phyloP scores from a whole-genome alignment of 208 protist species.

The Trypanosoma congolense region DNA sequence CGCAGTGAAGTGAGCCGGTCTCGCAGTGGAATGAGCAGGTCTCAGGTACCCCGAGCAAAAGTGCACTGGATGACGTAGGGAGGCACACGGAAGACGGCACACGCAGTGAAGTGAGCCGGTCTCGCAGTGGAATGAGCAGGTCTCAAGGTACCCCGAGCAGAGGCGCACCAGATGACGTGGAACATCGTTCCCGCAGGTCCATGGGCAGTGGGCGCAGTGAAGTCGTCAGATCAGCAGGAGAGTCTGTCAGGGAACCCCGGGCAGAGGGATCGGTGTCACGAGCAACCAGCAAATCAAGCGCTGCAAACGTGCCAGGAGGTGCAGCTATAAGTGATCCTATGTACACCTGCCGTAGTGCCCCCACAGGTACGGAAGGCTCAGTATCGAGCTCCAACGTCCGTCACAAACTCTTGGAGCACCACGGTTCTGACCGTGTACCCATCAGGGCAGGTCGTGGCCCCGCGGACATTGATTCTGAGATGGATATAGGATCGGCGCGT shows the following conservation, averaged over 20 bases:
- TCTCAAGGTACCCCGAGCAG: neutral
- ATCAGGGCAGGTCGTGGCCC: neutral
- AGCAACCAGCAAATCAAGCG: neutral
- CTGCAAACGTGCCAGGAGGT: conserved; percentile 1
- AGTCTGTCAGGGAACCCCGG: neutral
- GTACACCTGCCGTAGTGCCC: conserved; percentile 11
- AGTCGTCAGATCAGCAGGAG: neutral
- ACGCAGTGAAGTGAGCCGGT: too few species aligned
- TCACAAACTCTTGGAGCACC: neutral
- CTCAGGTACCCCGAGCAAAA: neutral
- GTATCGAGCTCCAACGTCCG: neutral
- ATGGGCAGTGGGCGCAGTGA: neutral
- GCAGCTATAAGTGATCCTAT: conserved; percentile 8
- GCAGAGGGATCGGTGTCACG: neutral
- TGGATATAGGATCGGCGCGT: neutral
- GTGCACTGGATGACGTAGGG: neutral
- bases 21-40: neutral
- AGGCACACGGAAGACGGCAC: too few species aligned
- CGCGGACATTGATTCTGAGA: neutral
- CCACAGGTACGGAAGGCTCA: neutral
- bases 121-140: neutral
- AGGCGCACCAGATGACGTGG: neutral
- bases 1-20: neutral
- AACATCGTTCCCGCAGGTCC: neutral
- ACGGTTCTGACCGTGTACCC: neutral